These are phyloP conservation scores for Schizochytrium sp. DNA, from an alignment of 108 stramenopile species.

Conservation along the genomic window DNA sequence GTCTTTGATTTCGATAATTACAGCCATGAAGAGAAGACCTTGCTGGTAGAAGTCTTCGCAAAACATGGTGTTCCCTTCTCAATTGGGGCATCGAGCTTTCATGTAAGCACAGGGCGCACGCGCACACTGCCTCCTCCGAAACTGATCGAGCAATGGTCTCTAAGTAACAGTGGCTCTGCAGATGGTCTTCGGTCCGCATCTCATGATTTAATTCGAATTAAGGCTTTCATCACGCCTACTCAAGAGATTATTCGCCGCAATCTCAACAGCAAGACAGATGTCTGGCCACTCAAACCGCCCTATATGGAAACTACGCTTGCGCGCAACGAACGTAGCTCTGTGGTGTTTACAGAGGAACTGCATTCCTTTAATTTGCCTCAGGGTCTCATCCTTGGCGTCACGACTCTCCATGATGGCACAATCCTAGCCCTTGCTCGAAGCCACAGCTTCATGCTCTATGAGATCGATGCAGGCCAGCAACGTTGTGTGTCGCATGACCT, in stretches of 20 bases:
- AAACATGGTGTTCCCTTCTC: conserved; percentile 47
- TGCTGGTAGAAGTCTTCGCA: conserved; percentile 52
- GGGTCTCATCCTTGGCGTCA: conserved; percentile 49
- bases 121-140: conserved; percentile 44
- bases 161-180: background rate
- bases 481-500: conserved; percentile 25
- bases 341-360: conserved; percentile 46
- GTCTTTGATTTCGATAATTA: conserved; percentile 61
- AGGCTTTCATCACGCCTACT: background rate
- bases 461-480: conserved; percentile 5
- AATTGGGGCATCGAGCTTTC: conserved; percentile 49
- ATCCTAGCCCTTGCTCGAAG: conserved; percentile 25
- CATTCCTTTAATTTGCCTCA: conserved; percentile 28
- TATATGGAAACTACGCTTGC: conserved; percentile 48
- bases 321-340: background rate
- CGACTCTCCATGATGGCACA: conserved; percentile 26
- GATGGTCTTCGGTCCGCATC: conserved; percentile 34
- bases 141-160: conserved; percentile 53
- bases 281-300: conserved; percentile 31
- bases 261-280: background rate
- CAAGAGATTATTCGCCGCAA: conserved; percentile 17
- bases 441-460: conserved; percentile 48
- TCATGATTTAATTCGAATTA: background rate
- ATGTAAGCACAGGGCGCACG: conserved; percentile 28
- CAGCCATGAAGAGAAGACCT: conserved; percentile 67